Evolutionary conservation across 495 filamentous ascomycete genomes (phyloP).

Genomic region (Durotheca rogersii): DNA sequence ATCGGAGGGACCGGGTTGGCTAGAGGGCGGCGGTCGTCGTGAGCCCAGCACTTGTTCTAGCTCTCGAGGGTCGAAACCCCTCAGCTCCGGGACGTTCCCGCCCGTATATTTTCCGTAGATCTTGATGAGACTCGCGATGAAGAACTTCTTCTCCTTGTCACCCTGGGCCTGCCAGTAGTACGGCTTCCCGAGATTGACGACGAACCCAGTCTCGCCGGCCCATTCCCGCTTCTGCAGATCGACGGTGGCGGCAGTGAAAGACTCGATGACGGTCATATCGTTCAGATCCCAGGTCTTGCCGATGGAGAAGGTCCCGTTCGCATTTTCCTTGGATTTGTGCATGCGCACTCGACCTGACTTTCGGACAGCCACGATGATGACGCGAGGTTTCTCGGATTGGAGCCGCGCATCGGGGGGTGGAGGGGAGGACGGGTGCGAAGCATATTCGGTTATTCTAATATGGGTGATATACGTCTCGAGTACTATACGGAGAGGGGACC

Average conservation of each 20-base stretch:
- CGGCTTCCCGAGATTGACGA: constrained; percentile 86
- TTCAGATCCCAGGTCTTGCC: constrained; percentile 97
- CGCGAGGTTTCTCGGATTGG: constrained; percentile 79
- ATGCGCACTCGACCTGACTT: constrained; percentile 90
- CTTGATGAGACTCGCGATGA: constrained; percentile 90
- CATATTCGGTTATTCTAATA: constrained; percentile 84
- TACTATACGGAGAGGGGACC: constrained; percentile 49
- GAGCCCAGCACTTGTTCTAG: constrained; percentile 65
- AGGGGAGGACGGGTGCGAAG: constrained; percentile 77
- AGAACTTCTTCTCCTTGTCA: constrained; percentile 95
- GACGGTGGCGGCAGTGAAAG: constrained; percentile 62
- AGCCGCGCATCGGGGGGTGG: constrained; percentile 69
- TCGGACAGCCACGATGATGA: constrained; percentile 89
- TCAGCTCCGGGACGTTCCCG: constrained; percentile 73
- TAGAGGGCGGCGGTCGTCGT: constrained; percentile 35
- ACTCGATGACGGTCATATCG: constrained; percentile 77
- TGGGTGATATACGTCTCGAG: constrained; percentile 97
- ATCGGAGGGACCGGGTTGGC: constrained; percentile 38
- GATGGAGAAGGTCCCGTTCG: constrained; percentile 91
- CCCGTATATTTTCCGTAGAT: constrained; percentile 96
- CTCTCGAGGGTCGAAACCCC: constrained; percentile 80
- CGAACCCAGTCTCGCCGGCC: constrained; percentile 79
- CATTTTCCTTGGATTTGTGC: constrained; percentile 95
- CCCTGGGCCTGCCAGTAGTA: constrained; percentile 96
- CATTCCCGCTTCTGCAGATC: constrained; percentile 71